Evolutionary conservation across 805 yeast genomes (phyloP).

Genomic region (Lipomyces japonicus): DNA sequence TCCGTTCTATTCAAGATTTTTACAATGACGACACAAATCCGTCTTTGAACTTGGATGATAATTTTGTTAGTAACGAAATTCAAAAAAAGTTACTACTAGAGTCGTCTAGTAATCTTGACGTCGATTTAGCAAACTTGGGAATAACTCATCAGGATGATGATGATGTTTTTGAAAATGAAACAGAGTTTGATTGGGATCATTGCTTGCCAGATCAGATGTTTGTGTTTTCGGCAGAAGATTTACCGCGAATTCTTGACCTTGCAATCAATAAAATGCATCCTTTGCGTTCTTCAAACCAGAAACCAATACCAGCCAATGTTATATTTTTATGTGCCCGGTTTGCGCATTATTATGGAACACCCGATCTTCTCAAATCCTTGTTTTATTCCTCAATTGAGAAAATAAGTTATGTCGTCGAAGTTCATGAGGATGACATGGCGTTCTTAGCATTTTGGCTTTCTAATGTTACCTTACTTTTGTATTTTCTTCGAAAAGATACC

Average conservation of each 20-base stretch:
- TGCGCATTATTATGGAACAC: slow-evolving; percentile 39
- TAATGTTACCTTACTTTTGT: slow-evolving; percentile 68
- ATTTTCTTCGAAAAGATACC: slow-evolving; percentile 65
- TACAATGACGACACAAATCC: slow-evolving; percentile 30
- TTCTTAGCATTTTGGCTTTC: slow-evolving; percentile 80
- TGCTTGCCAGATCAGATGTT: slow-evolving; percentile 43
- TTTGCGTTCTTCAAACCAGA: slow-evolving; percentile 37
- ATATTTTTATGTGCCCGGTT: slow-evolving; percentile 42
- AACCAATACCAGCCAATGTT: slow-evolving; percentile 44
- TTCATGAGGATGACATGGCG: slow-evolving; percentile 41
- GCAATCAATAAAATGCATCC: slow-evolving; percentile 40
- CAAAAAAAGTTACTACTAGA: slow-evolving; percentile 31
- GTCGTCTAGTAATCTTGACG: slow-evolving; percentile 35
- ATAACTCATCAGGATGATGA: slow-evolving; percentile 26
- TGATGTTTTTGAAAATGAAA: slow-evolving; percentile 18
- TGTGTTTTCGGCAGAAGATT: slow-evolving; percentile 38
- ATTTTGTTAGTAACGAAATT: slow-evolving; percentile 25
- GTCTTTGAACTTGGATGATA: slow-evolving; percentile 3
- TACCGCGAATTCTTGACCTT: slow-evolving; percentile 40
- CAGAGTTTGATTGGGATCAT: slow-evolving; percentile 41
- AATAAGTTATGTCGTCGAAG: slow-evolving; percentile 35
- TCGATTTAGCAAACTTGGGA: slow-evolving; percentile 32
- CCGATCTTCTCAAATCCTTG: slow-evolving; percentile 35
- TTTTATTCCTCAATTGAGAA: slow-evolving; percentile 34
- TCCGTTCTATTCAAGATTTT: slow-evolving; percentile 28